Conservation (phyloP, 176 grass and related monocot species). For the Tillandsia leiboldiana region DNA sequence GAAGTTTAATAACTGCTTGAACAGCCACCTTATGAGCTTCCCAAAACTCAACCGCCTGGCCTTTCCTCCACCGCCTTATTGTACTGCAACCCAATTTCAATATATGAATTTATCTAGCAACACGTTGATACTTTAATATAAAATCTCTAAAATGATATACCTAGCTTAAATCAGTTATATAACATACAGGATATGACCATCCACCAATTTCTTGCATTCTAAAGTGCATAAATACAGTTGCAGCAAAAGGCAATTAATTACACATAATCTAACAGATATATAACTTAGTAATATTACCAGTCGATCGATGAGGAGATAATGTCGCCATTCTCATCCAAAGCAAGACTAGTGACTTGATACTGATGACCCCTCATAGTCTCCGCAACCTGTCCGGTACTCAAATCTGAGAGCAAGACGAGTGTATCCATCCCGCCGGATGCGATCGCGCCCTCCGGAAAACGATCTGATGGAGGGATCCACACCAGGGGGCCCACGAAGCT, state of each 20-base stretch:
- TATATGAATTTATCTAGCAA: neutral
- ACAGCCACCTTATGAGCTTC: conserved; percentile 90
- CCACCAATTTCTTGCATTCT: no score
- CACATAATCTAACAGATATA: neutral
- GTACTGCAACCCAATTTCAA: conserved; percentile 46
- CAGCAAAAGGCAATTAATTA: neutral
- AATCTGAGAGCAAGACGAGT: conserved; percentile 58
- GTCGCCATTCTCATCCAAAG: conserved; percentile 73
- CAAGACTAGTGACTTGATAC: conserved; percentile 83
- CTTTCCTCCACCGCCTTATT: conserved; percentile 76
- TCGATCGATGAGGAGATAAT: conserved; percentile 93
- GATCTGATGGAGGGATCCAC: conserved; percentile 66
- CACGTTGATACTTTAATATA: neutral
- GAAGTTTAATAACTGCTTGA: conserved; percentile 75
- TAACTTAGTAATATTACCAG: conserved; percentile 36
- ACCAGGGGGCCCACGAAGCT: conserved; percentile 84
- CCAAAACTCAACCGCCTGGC: conserved; percentile 73
- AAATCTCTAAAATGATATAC: neutral
- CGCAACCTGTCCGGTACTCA: conserved; percentile 47
- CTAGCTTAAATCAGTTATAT: neutral
- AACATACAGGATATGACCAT: no score
- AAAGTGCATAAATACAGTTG: neutral
- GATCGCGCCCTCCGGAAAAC: conserved; percentile 65
- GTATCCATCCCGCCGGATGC: conserved; percentile 96
- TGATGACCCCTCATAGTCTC: conserved; percentile 72